These are phyloP conservation scores for Russula griseocarnosa DNA, from an alignment of 768 basidiomycete species.

Conservation along the genomic window DNA sequence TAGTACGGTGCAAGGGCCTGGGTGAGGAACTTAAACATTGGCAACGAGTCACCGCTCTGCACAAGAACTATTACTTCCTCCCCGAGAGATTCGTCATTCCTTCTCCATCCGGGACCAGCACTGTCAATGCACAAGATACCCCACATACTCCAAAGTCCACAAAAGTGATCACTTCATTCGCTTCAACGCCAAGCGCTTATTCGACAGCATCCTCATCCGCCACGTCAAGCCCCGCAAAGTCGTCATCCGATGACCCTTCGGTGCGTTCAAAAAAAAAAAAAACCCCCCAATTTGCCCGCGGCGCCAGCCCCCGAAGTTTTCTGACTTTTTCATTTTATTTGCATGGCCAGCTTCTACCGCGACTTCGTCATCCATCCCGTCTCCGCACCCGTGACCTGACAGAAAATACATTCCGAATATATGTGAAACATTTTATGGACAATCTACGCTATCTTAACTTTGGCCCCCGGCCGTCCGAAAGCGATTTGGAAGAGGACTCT, in stretches of 20 bases:
- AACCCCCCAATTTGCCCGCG: too few relatives aligned
- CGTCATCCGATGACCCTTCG: constrained; percentile 14
- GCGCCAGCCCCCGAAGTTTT: not conserved
- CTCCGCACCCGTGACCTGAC: constrained; percentile 65
- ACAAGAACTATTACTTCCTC: constrained; percentile 17
- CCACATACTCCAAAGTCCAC: constrained; percentile 21
- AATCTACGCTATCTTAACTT: constrained; percentile 35
- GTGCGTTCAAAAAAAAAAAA: constrained; percentile 24
- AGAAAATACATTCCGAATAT: constrained; percentile 66
- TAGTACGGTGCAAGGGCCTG: constrained; percentile 21
- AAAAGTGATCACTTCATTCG: not conserved
- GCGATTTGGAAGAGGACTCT: constrained; percentile 12
- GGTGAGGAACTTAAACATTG: constrained; percentile 23
- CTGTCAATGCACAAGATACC: not conserved
- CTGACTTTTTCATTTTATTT: constrained; percentile 1
- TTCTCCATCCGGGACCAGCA: not conserved
- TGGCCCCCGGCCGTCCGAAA: not conserved
- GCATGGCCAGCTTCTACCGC: constrained; percentile 36
- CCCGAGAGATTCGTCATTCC: constrained; percentile 25
- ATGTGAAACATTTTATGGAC: constrained; percentile 78
- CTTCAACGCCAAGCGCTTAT: constrained; percentile 1
- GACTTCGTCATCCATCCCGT: constrained; percentile 69
- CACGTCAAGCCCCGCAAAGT: constrained; percentile 22
- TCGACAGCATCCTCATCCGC: constrained; percentile 17
- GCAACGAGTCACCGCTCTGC: constrained; percentile 19